These are phyloP conservation scores for Petunia axillaris DNA, from an alignment of 257 asterid species.

Conservation along the genomic window DNA sequence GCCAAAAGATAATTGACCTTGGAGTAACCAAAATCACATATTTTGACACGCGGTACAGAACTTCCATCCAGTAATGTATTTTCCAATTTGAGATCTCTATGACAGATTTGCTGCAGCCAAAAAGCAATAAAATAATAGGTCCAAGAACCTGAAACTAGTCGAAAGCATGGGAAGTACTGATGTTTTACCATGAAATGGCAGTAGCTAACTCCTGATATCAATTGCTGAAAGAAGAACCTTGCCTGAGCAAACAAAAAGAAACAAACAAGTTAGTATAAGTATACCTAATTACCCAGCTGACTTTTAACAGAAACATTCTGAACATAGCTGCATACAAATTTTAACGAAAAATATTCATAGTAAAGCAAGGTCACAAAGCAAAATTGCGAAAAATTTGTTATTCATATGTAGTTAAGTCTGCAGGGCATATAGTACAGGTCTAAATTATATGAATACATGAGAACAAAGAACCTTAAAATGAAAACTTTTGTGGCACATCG, in stretches of 20 bases:
- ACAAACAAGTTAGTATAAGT: not conserved
- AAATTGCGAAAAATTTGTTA: too few species aligned
- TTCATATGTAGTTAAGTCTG: too few species aligned
- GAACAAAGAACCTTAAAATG: not conserved
- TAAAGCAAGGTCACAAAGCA: too few species aligned
- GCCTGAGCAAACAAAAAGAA: constrained; percentile 31
- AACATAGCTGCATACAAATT: not conserved
- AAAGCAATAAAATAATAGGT: not conserved
- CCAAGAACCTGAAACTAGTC: not conserved
- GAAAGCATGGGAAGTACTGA: not conserved
- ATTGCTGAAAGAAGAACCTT: constrained; percentile 46
- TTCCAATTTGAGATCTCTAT: constrained; percentile 49
- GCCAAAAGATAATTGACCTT: constrained; percentile 29
- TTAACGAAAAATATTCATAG: too few species aligned
- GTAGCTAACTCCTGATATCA: constrained; percentile 47
- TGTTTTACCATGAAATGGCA: constrained; percentile 43
- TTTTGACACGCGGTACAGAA: constrained; percentile 40
- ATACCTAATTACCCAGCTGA: not conserved
- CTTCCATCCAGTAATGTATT: constrained; percentile 44
- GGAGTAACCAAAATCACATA: constrained; percentile 50
- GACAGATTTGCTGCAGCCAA: constrained; percentile 42
- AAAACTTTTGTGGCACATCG: not conserved
- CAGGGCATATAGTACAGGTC: too few species aligned
- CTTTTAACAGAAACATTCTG: not conserved
- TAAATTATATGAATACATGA: not conserved